These are phyloP conservation scores for Colletotrichum aenigma DNA, from an alignment of 2,329 filamentous ascomycete genomes.

Conservation along the genomic window DNA sequence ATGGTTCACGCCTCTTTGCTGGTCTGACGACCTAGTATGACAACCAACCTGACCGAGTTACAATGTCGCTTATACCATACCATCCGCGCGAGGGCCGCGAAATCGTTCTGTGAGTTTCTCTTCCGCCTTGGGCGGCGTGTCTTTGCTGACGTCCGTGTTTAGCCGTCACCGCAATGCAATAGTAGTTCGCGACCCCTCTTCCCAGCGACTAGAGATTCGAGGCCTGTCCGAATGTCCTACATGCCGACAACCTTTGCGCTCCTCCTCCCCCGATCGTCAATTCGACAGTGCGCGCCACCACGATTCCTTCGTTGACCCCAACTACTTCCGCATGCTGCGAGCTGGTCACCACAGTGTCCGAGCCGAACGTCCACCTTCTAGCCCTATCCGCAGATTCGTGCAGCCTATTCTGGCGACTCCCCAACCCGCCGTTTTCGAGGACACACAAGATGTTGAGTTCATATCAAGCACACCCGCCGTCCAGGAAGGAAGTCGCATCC, in stretches of 20 bases:
- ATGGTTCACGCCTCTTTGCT: background rate
- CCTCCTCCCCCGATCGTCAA: constrained; percentile 51
- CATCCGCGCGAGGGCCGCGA: constrained; percentile 74
- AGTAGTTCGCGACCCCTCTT: constrained; percentile 86
- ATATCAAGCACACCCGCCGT: constrained; percentile 56
- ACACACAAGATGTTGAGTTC: constrained; percentile 49
- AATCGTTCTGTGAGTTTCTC: constrained; percentile 73
- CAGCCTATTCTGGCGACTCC: constrained; percentile 43
- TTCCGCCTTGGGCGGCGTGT: background rate
- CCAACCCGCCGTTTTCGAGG: constrained; percentile 25
- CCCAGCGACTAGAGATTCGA: constrained; percentile 83
- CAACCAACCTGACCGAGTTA: background rate
- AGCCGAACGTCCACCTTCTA: constrained; percentile 50
- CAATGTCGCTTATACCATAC: constrained; percentile 77
- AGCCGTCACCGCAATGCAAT: constrained; percentile 93
- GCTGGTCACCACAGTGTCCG: constrained; percentile 51
- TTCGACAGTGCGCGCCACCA: constrained; percentile 50
- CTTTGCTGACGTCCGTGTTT: constrained; percentile 3
- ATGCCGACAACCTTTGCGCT: constrained; percentile 75
- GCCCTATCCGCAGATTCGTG: constrained; percentile 58
- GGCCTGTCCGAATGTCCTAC: constrained; percentile 85
- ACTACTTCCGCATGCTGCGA: constrained; percentile 95
- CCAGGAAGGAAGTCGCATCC: constrained; percentile 73
- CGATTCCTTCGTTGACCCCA: constrained; percentile 82
- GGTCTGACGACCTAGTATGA: constrained; percentile 8